A percentile compares a stretch with the other conserved stretches of the same genome.
These are phyloP conservation scores for Massariosphaeria phaeospora DNA, from an alignment of 495 filamentous ascomycete genomes.

Conservation along the genomic window DNA sequence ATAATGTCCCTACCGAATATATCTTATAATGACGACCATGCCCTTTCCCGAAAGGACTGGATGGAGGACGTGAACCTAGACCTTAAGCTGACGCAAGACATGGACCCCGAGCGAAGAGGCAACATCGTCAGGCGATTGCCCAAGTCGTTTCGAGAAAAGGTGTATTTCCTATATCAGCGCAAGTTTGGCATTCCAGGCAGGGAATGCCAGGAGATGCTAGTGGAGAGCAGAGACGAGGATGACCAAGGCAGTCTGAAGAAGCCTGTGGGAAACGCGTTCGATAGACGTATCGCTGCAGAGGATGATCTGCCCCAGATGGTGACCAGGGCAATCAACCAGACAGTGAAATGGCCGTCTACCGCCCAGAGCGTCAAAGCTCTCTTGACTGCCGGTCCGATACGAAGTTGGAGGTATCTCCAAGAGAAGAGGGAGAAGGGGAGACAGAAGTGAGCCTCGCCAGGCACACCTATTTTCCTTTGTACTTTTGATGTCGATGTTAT, in stretches of 20 bases:
- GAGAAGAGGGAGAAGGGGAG: slow-evolving; percentile 75
- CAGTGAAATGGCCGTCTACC: slow-evolving; percentile 84
- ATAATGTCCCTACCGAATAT: slow-evolving; percentile 88
- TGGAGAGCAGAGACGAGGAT: slow-evolving; percentile 64
- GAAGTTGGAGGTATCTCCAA: slow-evolving; percentile 66
- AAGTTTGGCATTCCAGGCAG: slow-evolving; percentile 77
- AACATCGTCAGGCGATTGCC: slow-evolving; percentile 96
- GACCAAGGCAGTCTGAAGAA: slow-evolving; percentile 57
- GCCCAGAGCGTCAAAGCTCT: slow-evolving; percentile 76
- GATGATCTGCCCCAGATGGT: slow-evolving; percentile 62
- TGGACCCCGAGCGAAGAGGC: slow-evolving; percentile 80
- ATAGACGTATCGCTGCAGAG: slow-evolving; percentile 75
- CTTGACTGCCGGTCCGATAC: slow-evolving; percentile 65
- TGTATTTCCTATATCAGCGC: slow-evolving; percentile 91
- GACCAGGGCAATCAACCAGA: slow-evolving; percentile 69
- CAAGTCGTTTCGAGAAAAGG: slow-evolving; percentile 74
- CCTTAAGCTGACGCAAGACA: slow-evolving; percentile 70
- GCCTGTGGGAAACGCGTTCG: slow-evolving; percentile 75
- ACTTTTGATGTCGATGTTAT: slow-evolving; percentile 1
- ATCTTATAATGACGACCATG: slow-evolving; percentile 64
- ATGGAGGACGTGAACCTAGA: slow-evolving; percentile 45
- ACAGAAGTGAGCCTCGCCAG: slow-evolving; percentile 12
- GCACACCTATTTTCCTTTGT: slow-evolving; percentile 1
- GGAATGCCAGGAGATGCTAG: slow-evolving; percentile 84
- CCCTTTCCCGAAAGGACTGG: slow-evolving; percentile 35